Evolutionary conservation across 768 basidiomycete genomes (phyloP), one percentile per base, ranked within the genome.

Genomic region (Pholiota molesta): DNA sequence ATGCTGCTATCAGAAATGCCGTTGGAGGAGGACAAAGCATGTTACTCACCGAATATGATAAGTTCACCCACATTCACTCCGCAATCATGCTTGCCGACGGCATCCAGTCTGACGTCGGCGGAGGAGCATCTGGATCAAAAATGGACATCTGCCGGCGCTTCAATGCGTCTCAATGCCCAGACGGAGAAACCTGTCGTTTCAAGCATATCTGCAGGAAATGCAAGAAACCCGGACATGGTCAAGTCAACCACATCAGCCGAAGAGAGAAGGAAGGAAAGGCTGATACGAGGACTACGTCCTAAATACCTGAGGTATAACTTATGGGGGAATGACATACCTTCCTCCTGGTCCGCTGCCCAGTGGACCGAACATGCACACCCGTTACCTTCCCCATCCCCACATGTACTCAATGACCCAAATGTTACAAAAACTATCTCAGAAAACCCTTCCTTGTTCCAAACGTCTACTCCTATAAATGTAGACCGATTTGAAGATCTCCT

Each of bases 401-500:
- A 28, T 1, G 67, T 62, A 17, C 42, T 68, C 0, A 14, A 57
- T 1, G 71, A 79, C 33, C 33, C 44, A 0, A 28, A 55, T 0
- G 71, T 68, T 0, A 5, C 59, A 0, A 5, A 55, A 0, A 81
- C 78, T 0, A 72, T 81, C 5, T 0, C 5, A 0, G 19, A 60
- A 0, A 33, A 74, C 13, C 75, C 72, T 0, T 35, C 75, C 1
- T 64, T 83, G 0, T 82, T 85, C 65, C 47, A 69, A 0, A 69
- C 83, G 1, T 62, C 74, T 0, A 77, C 74, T 0, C 80, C 79
- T 7, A 58, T 68, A 26, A 62, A 62, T 17, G 57, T 60, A 33
- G 40, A 60, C 7, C 8, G 17, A 0, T 68, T 75, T n/a, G 55
- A 67, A 31, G 17, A 57, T 39, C 35, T 68, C n/a, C 55, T 66